Percentiles rank a stretch among this genome's conserved stretches.
Conservation (phyloP, 225 moss, liverwort and hornwort species). For the Bryoerythrophyllum caledonicum region DNA sequence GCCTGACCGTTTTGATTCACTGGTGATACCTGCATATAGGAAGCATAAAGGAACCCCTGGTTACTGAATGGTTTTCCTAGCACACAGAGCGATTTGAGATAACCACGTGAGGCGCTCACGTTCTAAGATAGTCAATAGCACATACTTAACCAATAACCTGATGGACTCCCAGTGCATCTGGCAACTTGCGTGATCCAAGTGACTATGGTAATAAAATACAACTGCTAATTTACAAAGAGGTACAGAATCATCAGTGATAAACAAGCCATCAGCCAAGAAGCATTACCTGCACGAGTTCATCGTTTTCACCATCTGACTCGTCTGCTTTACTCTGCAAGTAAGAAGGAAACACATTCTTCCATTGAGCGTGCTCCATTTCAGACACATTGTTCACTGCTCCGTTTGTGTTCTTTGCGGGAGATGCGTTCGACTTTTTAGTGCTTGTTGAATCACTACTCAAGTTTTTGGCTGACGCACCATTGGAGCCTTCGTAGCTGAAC, state of each 20-base stretch:
- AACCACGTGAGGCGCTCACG: slow-evolving; percentile 6
- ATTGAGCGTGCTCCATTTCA: slow-evolving; percentile 52
- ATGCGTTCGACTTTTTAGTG: slow-evolving; percentile 21
- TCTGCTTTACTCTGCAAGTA: slow-evolving; percentile 89
- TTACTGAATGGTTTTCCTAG: slow-evolving; percentile 9
- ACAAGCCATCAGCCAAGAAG: slow-evolving; percentile 17
- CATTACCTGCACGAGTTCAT: slow-evolving; percentile 52
- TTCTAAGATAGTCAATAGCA: slow-evolving; percentile 20
- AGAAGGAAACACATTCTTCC: slow-evolving; percentile 90
- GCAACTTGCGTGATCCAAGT: not conserved
- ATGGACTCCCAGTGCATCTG: slow-evolving; percentile 13
- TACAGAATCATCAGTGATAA: slow-evolving; percentile 6
- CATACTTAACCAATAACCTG: slow-evolving; percentile 23
- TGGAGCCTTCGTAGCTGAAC: slow-evolving; percentile 55
- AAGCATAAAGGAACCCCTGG: slow-evolving; percentile 3
- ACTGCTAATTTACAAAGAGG: slow-evolving; percentile 1
- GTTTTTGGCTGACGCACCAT: slow-evolving; percentile 21
- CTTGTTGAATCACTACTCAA: slow-evolving; percentile 20
- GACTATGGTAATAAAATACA: slow-evolving; percentile 6
- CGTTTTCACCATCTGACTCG: slow-evolving; percentile 65
- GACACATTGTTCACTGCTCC: slow-evolving; percentile 31
- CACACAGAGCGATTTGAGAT: not conserved
- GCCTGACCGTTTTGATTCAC: slow-evolving; percentile 43
- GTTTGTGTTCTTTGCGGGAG: slow-evolving; percentile 26
- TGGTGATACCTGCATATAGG: slow-evolving; percentile 34